A percentile compares a stretch with the other conserved stretches of the same genome.
These are phyloP conservation scores for Umbelopsis isabellina DNA, from an alignment of 192 early-diverging fungal species.

Conservation along the genomic window DNA sequence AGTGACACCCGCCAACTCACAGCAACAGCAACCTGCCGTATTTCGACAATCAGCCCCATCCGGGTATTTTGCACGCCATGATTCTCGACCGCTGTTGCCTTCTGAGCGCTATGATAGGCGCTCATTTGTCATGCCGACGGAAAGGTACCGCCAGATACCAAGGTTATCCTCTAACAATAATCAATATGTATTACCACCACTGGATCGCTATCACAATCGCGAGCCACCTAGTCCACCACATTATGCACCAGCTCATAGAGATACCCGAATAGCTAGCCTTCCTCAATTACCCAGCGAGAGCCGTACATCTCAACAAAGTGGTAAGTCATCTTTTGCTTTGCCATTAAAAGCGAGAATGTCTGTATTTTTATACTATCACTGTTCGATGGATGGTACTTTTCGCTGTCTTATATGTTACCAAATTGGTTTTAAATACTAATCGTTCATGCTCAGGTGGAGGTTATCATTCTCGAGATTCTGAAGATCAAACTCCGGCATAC, in stretches of 20 bases:
- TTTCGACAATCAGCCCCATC: constrained; percentile 3
- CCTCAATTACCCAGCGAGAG: background rate
- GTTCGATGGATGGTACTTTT: background rate
- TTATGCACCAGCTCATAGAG: background rate
- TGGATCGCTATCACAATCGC: background rate
- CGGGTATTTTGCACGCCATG: background rate
- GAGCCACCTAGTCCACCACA: background rate
- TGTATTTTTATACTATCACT: background rate
- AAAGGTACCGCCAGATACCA: background rate
- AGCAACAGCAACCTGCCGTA: background rate
- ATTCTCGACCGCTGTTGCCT: background rate
- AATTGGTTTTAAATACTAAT: background rate
- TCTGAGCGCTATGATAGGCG: constrained; percentile 18
- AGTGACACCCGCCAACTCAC: background rate
- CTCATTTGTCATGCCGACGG: constrained; percentile 4
- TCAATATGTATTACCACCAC: background rate
- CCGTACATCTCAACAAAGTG: too few species aligned
- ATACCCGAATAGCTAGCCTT: background rate
- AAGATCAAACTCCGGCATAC: background rate
- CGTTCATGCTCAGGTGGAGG: background rate
- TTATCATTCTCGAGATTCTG: constrained; percentile 7
- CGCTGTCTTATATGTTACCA: background rate
- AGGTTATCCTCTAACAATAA: background rate
- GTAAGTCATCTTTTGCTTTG: too few species aligned
- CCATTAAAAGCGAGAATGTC: background rate